Evolutionary conservation across 305 asterid species (phyloP).

Genomic region (Rubia balearica): DNA sequence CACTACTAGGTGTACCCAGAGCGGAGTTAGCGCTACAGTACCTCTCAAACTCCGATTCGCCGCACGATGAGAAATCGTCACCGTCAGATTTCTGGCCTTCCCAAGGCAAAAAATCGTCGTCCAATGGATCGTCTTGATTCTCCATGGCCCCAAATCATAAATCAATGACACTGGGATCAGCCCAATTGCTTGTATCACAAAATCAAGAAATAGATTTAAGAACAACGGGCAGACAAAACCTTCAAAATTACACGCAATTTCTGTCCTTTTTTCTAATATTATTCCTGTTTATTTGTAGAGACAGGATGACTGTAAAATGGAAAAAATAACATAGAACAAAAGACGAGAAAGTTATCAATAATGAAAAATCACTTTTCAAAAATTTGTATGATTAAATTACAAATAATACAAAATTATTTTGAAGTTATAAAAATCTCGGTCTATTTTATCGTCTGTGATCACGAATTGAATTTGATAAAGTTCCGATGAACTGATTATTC

Average conservation of each 20-base stretch:
- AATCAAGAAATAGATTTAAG: neutral
- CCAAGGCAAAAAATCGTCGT: conserved; percentile 29
- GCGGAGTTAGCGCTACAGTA: conserved; percentile 82
- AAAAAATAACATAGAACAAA: too few relatives aligned
- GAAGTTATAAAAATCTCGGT: too few relatives aligned
- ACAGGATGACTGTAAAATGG: too few relatives aligned
- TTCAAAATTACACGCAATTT: neutral
- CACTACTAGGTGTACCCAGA: conserved; percentile 80
- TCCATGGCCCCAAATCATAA: conserved; percentile 28
- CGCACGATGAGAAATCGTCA: conserved; percentile 72
- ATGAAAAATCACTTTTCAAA: too few relatives aligned
- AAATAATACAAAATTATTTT: too few relatives aligned
- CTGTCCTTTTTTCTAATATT: neutral
- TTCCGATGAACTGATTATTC: too few relatives aligned
- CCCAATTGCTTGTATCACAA: neutral
- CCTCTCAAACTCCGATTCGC: conserved; percentile 75
- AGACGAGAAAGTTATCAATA: too few relatives aligned
- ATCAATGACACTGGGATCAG: conserved; percentile 1
- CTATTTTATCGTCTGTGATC: too few relatives aligned
- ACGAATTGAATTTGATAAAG: too few relatives aligned
- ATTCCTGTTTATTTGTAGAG: too few relatives aligned
- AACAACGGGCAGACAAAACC: conserved; percentile 1
- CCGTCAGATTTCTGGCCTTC: conserved; percentile 48
- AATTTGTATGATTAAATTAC: too few relatives aligned
- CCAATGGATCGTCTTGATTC: conserved; percentile 38